Conservation (phyloP, 495 filamentous ascomycete genomes). For the Physcia stellaris region DNA sequence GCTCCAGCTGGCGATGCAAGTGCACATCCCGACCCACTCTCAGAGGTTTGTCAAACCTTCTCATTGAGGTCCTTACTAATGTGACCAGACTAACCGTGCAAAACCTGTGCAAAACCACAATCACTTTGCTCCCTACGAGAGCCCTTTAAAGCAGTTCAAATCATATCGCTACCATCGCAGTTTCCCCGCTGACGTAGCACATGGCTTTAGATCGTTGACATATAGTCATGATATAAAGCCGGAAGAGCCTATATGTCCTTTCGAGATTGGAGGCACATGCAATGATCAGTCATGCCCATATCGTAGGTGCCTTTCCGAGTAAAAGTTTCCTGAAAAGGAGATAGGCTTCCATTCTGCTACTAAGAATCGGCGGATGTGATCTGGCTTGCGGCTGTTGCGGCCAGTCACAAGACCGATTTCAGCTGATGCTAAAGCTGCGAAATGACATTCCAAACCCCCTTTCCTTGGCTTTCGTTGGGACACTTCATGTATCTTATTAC, state of each 20-base stretch:
- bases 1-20: background rate
- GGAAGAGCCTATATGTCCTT: constrained; percentile 55
- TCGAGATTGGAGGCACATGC: constrained; percentile 63
- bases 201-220: constrained; percentile 77
- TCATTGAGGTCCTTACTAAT: background rate
- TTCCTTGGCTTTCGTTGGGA: too few relatives aligned
- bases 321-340: too few relatives aligned
- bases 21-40: background rate
- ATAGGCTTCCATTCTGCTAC: too few relatives aligned
- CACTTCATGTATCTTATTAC: too few relatives aligned
- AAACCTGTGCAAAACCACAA: background rate
- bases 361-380: too few relatives aligned
- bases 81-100: background rate
- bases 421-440: too few relatives aligned
- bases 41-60: background rate
- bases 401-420: too few relatives aligned
- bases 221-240: constrained; percentile 82
- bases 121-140: constrained; percentile 62
- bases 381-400: too few relatives aligned
- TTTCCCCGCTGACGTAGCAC: constrained; percentile 51
- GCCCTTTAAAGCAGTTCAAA: constrained; percentile 68
- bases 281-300: constrained; percentile 53
- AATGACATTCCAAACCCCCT: too few relatives aligned
- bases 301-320: too few relatives aligned
- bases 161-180: constrained; percentile 79